A percentile compares a stretch with the other conserved stretches of the same genome.
Conservation (phyloP, 73 alveolate genomes). For the Tetrahymena borealis region DNA sequence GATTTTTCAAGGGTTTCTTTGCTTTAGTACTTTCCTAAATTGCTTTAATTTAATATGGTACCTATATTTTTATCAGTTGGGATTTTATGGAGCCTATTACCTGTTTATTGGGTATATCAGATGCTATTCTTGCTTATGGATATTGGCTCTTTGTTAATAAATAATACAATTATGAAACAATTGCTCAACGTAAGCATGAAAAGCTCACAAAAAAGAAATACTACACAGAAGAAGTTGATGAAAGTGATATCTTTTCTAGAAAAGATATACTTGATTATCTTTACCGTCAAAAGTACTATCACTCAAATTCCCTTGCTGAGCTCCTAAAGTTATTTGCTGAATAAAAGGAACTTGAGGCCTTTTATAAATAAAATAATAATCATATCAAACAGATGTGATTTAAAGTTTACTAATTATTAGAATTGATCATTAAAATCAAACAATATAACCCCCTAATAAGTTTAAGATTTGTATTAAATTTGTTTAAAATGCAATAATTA, state of each 20-base stretch:
- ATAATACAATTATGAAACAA: slow-evolving; percentile 12
- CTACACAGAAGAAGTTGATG: not conserved
- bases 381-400: no score
- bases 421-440: no score
- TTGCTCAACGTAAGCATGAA: not conserved
- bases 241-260: not conserved
- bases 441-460: no score
- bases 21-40: slow-evolving; percentile 8
- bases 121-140: slow-evolving; percentile 33
- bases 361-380: not conserved
- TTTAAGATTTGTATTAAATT: no score
- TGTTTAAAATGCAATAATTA: no score
- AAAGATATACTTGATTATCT: not conserved
- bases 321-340: not conserved
- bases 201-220: not conserved
- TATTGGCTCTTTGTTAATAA: slow-evolving; percentile 43
- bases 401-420: no score
- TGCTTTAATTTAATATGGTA: slow-evolving; percentile 44
- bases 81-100: slow-evolving; percentile 60
- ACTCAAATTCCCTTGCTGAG: not conserved
- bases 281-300: not conserved
- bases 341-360: not conserved
- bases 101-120: slow-evolving; percentile 41
- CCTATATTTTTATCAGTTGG: slow-evolving; percentile 50
- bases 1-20: not conserved